phyloP scores from a whole-genome alignment of 768 basidiomycete genomes.

The Kockovaella imperatae region DNA sequence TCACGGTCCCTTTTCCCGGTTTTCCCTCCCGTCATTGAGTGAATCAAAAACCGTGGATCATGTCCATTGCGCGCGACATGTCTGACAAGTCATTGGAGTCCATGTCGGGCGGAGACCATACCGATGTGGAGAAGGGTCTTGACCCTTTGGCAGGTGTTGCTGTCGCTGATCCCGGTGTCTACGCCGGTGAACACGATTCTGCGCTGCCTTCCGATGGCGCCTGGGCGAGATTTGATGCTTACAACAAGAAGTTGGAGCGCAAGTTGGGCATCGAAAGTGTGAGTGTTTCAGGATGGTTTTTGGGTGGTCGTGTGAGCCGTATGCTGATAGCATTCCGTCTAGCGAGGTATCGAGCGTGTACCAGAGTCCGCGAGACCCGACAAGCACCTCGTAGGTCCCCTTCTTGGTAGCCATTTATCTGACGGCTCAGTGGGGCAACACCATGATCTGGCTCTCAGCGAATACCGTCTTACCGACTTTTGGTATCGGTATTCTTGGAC shows the following conservation, averaged over 20 bases:
- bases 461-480: slow-evolving; percentile 40
- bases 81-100: no score
- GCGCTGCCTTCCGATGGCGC: background rate
- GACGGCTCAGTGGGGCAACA: slow-evolving; percentile 13
- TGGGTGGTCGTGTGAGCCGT: background rate
- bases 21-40: no score
- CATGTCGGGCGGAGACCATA: no score
- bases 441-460: slow-evolving; percentile 17
- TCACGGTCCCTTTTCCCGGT: no score
- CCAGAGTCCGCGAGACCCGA: slow-evolving; percentile 15
- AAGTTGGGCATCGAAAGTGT: slow-evolving; percentile 24
- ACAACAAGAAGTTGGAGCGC: slow-evolving; percentile 13
- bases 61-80: no score
- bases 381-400: slow-evolving; percentile 9
- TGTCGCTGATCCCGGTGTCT: slow-evolving; percentile 9
- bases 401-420: background rate
- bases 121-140: no score
- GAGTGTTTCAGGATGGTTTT: slow-evolving; percentile 1
- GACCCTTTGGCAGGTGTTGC: no score
- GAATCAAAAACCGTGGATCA: no score
- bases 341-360: slow-evolving; percentile 28
- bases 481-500: slow-evolving; percentile 47
- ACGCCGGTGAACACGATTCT: slow-evolving; percentile 3
- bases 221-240: slow-evolving; percentile 17
- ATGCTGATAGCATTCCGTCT: background rate